These are phyloP conservation scores for Ajuga reptans DNA, from an alignment of 305 asterid species.

Conservation along the genomic window DNA sequence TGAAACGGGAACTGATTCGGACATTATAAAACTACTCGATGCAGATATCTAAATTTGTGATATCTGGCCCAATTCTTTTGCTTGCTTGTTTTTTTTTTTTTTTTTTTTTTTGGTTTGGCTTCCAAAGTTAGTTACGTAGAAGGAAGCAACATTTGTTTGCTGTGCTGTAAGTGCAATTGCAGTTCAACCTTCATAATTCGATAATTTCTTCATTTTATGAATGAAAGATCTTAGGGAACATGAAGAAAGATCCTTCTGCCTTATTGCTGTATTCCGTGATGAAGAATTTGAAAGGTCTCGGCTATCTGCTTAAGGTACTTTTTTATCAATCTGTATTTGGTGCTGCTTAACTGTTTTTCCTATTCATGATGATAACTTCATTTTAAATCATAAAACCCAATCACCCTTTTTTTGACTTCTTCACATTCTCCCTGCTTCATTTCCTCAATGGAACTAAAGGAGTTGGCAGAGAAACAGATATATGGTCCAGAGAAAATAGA, in stretches of 20 bases:
- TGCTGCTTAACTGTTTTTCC: slow-evolving; percentile 15
- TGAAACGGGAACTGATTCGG: neutral
- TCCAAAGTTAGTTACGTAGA: slow-evolving; percentile 7
- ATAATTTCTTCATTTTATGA: slow-evolving; percentile 26
- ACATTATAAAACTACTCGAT: neutral
- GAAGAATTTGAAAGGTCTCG: slow-evolving; percentile 62
- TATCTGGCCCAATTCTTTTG: neutral
- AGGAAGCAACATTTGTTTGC: slow-evolving; percentile 16
- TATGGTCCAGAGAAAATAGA: neutral
- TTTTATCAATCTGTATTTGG: neutral
- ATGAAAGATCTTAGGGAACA: slow-evolving; percentile 75
- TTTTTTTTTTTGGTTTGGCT: neutral
- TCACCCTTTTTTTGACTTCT: neutral
- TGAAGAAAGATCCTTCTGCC: slow-evolving; percentile 69
- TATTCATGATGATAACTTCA: slow-evolving; percentile 12
- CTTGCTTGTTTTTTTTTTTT: too few species aligned
- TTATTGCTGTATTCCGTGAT: slow-evolving; percentile 74
- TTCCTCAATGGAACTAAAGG: slow-evolving; percentile 3
- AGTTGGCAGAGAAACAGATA: neutral
- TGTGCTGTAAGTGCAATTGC: slow-evolving; percentile 17
- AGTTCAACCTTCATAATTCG: slow-evolving; percentile 22
- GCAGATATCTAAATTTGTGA: neutral
- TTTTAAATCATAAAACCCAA: slow-evolving; percentile 10
- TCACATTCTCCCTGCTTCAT: neutral
- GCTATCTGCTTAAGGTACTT: slow-evolving; percentile 74